Evolutionary conservation across 306 rosid species (phyloP).

Genomic region (Leucaena leucocephala): DNA sequence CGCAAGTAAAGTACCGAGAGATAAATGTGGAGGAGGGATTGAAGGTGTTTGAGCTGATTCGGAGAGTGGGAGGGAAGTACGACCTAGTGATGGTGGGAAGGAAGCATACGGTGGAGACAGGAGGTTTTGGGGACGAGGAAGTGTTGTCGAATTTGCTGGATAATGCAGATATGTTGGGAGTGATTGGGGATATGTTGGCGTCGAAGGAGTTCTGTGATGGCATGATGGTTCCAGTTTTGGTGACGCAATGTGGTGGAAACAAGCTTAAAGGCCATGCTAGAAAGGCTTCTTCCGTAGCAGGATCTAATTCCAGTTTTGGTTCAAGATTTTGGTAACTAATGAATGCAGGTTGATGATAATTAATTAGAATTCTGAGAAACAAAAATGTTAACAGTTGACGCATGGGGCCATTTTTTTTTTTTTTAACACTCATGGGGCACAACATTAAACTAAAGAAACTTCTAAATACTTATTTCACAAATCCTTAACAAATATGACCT

Average conservation of each 20-base stretch:
- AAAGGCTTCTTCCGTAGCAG: not conserved
- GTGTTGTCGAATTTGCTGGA: constrained; percentile 29
- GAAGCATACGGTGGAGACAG: not conserved
- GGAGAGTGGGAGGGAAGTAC: not conserved
- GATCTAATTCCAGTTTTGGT: not conserved
- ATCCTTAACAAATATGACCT: too few relatives aligned
- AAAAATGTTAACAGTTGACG: too few relatives aligned
- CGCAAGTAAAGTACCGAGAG: constrained; percentile 10
- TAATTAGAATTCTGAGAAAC: too few relatives aligned
- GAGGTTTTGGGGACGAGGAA: not conserved
- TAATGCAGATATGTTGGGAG: constrained; percentile 37
- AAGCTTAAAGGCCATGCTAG: not conserved
- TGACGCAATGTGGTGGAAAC: constrained; percentile 24
- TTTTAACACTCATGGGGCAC: too few relatives aligned
- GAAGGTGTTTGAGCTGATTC: not conserved
- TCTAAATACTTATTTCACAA: too few relatives aligned
- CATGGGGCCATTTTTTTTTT: too few relatives aligned
- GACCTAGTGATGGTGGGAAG: constrained; percentile 42
- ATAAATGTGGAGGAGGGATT: not conserved
- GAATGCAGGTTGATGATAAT: too few relatives aligned
- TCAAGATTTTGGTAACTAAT: not conserved
- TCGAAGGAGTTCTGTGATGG: constrained; percentile 41
- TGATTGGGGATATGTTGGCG: constrained; percentile 44
- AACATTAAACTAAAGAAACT: too few relatives aligned
- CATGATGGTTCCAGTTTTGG: constrained; percentile 34